phyloP scores from a whole-genome alignment of 148 eudicot genomes.

The Rhododendron simsii region DNA sequence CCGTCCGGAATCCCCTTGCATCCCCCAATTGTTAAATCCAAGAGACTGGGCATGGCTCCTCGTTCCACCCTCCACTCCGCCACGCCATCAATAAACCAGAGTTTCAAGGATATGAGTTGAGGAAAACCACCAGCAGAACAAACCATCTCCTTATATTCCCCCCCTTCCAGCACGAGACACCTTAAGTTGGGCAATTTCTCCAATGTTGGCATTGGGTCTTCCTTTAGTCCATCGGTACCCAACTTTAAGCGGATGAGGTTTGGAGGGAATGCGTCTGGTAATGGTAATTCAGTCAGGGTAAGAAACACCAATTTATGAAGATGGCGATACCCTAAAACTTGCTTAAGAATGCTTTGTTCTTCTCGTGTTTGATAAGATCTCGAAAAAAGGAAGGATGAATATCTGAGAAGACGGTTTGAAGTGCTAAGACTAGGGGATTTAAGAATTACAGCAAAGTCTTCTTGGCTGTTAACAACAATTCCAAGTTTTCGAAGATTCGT shows the following conservation, averaged over 20 bases:
- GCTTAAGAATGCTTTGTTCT: too few species aligned
- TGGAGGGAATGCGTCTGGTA: background rate
- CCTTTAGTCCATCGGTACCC: background rate
- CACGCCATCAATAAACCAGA: background rate
- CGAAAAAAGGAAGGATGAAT: too few species aligned
- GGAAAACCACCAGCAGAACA: constrained; percentile 8
- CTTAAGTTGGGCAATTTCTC: constrained; percentile 12
- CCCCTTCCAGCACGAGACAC: background rate
- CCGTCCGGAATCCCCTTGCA: constrained; percentile 15
- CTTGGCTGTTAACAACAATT: too few species aligned
- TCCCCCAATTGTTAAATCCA: background rate
- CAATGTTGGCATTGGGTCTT: constrained; percentile 21
- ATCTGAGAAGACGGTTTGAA: too few species aligned
- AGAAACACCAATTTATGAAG: too few species aligned
- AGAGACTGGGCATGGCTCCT: constrained; percentile 19
- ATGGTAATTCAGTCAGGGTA: background rate
- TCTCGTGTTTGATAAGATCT: too few species aligned
- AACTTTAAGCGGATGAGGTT: background rate
- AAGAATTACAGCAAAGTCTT: too few species aligned
- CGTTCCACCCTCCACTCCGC: constrained; percentile 12
- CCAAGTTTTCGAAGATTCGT: background rate
- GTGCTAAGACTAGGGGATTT: too few species aligned
- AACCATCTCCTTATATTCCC: constrained; percentile 2
- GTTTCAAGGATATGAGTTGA: background rate
- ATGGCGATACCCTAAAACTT: too few species aligned